Base-by-base conservation (phyloP, 257 asterid species). In the Solanum dulcamara region DNA sequence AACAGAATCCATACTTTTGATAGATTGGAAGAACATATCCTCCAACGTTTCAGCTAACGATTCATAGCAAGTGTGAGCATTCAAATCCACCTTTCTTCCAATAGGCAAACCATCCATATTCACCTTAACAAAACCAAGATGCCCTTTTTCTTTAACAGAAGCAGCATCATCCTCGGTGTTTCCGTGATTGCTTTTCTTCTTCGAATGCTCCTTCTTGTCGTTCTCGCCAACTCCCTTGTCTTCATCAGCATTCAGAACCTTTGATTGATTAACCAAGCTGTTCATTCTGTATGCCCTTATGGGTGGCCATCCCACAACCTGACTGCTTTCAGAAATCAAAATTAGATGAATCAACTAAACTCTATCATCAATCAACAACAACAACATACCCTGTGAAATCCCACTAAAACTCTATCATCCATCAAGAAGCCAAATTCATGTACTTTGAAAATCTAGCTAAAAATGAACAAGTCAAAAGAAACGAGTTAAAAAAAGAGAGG, bases 251-350 rank as follows among this genome's bases (percentile, higher is more conserved):
- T 86, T 89, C 11, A 92, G 86, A 77, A 85, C 81, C 88, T 93
- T 94, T 71, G 94, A 60, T 87, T 93, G 96, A 89, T 89, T 93
- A 51, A 88, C 93, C 90, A 95, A 84, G 50, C 93, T 93, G 90
- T 91, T 94, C 93, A 94, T 92, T 80, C 98, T 92, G 84, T 90
- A 91, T 20, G 95, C 87, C 88, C 95, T 91, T 68, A 95, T 85
- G 24, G 98, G 98, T 62, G 98, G 98, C 98, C 98, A 95, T 87
- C 98, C 98, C 90, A 95, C 98, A 81, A 95, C 95, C 88, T 95
- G 98, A 81, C 94, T 93, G 95, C 91, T 92, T 77, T 17, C 79
- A 62, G 51, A 51, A 82, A 51, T 18, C 50, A 51, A 81, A n/a
- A 68, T 44, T 84, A 35, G 7, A 85, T 24, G 37, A 46, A 72